Base-by-base conservation (phyloP, 2,329 filamentous ascomycete genomes). In the Lomentospora prolificans region DNA sequence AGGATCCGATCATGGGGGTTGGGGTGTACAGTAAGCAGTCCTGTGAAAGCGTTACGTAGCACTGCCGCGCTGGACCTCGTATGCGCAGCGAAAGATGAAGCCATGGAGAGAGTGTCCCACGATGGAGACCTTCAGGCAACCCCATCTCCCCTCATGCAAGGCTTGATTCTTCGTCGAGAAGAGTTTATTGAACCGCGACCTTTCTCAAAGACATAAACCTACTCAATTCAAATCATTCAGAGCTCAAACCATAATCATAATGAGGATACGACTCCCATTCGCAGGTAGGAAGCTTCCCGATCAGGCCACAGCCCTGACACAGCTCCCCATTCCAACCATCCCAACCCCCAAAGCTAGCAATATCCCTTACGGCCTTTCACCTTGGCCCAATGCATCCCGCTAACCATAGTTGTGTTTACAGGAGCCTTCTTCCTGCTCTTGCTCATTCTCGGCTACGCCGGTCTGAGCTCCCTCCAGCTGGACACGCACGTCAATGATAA, bases 261-360 rank as follows among this genome's bases (percentile, higher is more conserved):
- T 57, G 48, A 87, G 89, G 71, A 89, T 96, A 74, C 84, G 91
- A 66, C 81, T 90, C 64, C 87, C 88, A 56, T 95, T 96, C 68
- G 90, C 90, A 74, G 89, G 91, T 94, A 75, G 82, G 59, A 28
- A 57, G 19, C 27, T 46, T 51, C 55, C 61, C 60, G 48, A 22
- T 50, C 41, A 51, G 22, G 50, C 33, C 12, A 46, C 41, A 27
- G 30, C 36, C 44, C 28, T 44, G 27, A 41, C 53, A 44, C 3
- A 9, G 3, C 22, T 56, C 58, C 31, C 9, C 48, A 12, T 22
- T 48, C 10, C 19, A 39, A 17, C n/a, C 55, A n/a, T 19, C 19
- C 55, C 10, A 14, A n/a, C 2, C 3, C 12, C 25, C 44, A 50
- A 39, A 8, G 6, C 2, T 5, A 14, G 14, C 24, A 33, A 22